phyloP scores from a whole-genome alignment of 176 grass and related monocot genomes.

The Aechmea fasciata region DNA sequence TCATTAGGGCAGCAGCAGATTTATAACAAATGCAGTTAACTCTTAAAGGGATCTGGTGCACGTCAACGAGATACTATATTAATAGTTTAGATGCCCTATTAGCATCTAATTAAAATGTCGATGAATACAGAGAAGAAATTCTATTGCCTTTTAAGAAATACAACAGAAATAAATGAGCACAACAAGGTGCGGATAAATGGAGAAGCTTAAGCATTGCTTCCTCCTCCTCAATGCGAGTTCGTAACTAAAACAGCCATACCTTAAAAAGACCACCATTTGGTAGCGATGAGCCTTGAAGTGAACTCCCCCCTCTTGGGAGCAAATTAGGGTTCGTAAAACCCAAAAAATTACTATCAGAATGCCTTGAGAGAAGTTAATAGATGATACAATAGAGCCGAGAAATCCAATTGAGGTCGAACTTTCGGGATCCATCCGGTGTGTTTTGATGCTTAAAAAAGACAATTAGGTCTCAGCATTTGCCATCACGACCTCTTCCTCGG shows the following conservation, averaged over 20 bases:
- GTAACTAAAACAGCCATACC: constrained; percentile 18
- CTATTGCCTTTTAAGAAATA: constrained; percentile 41
- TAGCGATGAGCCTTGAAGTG: constrained; percentile 19
- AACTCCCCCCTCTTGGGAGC: constrained; percentile 20
- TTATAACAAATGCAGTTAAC: too few relatives aligned
- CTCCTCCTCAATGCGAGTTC: constrained; percentile 10
- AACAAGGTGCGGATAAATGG: constrained; percentile 31
- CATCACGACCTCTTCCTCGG: constrained; percentile 31
- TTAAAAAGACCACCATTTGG: constrained; percentile 23
- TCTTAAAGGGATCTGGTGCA: too few relatives aligned
- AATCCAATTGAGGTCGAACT: constrained; percentile 19
- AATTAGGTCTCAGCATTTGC: constrained; percentile 19
- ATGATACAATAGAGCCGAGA: constrained; percentile 8
- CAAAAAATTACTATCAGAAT: constrained; percentile 32
- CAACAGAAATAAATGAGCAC: constrained; percentile 45
- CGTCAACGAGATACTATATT: neutral
- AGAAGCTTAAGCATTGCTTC: constrained; percentile 22
- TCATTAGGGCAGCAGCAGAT: too few relatives aligned
- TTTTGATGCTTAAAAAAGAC: neutral
- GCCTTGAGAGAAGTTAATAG: constrained; percentile 1
- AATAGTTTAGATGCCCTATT: constrained; percentile 10
- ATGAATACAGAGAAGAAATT: constrained; percentile 21
- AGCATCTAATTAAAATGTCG: constrained; percentile 31
- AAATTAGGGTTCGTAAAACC: constrained; percentile 36
- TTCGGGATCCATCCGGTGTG: constrained; percentile 12